phyloP scores from a whole-genome alignment of 1,139 yeast genomes.

The Candida frijolesensis region DNA sequence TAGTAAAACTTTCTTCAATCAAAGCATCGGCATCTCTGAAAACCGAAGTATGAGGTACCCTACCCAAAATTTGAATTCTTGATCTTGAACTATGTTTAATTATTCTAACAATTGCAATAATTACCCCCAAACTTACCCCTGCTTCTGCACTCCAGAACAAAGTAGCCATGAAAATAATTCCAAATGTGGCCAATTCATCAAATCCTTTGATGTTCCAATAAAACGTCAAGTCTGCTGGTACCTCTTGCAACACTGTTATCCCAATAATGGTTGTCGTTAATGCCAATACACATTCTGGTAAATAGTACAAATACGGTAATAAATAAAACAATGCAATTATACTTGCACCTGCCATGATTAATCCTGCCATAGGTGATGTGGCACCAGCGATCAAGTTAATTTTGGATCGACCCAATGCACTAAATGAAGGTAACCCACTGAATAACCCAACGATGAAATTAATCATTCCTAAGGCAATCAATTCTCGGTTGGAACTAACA shows the following conservation, averaged over 20 bases:
- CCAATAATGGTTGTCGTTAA: constrained; percentile 39
- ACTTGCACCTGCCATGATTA: constrained; percentile 29
- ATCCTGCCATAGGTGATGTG: constrained; percentile 33
- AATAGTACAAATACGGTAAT: constrained; percentile 27
- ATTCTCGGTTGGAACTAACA: constrained; percentile 35
- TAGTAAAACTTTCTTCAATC: constrained; percentile 34
- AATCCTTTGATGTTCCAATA: constrained; percentile 34
- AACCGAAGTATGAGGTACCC: constrained; percentile 33
- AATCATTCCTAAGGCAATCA: constrained; percentile 34
- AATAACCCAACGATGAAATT: constrained; percentile 30
- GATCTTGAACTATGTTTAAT: constrained; percentile 32
- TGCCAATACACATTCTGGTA: constrained; percentile 39
- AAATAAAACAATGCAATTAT: constrained; percentile 26
- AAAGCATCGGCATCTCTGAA: constrained; percentile 39
- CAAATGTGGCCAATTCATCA: constrained; percentile 31
- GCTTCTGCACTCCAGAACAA: constrained; percentile 37
- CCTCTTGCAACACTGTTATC: constrained; percentile 36
- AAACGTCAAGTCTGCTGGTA: constrained; percentile 32
- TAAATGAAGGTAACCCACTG: constrained; percentile 39
- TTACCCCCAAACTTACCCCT: constrained; percentile 33
- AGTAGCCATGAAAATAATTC: constrained; percentile 26
- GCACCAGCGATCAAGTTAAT: constrained; percentile 38
- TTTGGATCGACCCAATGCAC: constrained; percentile 40
- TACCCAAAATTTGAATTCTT: constrained; percentile 36
- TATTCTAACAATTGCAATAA: constrained; percentile 30